Percentiles rank a stretch among this genome's conserved stretches.
These are phyloP conservation scores for Urtica urens DNA, from an alignment of 306 rosid species.

Conservation along the genomic window DNA sequence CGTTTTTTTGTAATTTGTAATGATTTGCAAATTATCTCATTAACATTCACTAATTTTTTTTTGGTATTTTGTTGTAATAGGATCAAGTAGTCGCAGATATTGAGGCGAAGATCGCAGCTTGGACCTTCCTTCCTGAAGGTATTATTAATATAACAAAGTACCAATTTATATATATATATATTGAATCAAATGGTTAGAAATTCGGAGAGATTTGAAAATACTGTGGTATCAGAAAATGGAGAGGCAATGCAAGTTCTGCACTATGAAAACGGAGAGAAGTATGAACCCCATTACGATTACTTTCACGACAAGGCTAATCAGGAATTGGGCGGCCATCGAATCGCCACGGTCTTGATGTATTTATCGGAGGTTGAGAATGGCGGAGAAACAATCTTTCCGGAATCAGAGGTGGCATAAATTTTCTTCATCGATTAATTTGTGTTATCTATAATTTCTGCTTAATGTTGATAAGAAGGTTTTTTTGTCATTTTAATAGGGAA, in stretches of 20 bases:
- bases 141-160: too few species aligned
- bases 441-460: background rate
- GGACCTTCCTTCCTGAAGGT: slow-evolving; percentile 93
- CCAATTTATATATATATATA: too few species aligned
- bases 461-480: background rate
- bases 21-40: background rate
- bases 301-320: slow-evolving; percentile 81
- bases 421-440: background rate
- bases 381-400: slow-evolving; percentile 88
- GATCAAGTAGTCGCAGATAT: slow-evolving; percentile 53
- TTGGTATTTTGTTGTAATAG: slow-evolving; percentile 33
- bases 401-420: slow-evolving; percentile 41
- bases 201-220: too few species aligned
- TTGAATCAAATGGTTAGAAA: too few species aligned
- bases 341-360: slow-evolving; percentile 92
- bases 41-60: slow-evolving; percentile 18
- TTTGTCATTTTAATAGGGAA: slow-evolving; percentile 25
- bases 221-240: slow-evolving; percentile 59
- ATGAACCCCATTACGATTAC: slow-evolving; percentile 81
- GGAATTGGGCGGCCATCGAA: slow-evolving; percentile 71
- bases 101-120: slow-evolving; percentile 73
- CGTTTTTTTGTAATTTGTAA: background rate
- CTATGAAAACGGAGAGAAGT: slow-evolving; percentile 79
- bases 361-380: slow-evolving; percentile 77
- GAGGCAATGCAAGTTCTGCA: slow-evolving; percentile 79